Base-by-base conservation (phyloP, 192 early-diverging fungal species). In the Backusella circina region DNA sequence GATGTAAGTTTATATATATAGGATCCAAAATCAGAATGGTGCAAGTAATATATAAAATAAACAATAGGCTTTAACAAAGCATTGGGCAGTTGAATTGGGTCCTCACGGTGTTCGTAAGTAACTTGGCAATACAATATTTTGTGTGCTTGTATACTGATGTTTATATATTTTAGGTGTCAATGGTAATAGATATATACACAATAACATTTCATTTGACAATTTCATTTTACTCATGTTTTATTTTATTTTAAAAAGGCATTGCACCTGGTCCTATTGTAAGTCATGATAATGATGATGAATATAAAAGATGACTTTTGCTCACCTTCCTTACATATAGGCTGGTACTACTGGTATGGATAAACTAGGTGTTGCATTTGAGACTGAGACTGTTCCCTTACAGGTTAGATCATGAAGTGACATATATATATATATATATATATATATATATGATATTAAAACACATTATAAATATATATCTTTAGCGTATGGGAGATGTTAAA, bases 61-160 rank as follows among this genome's bases (percentile, higher is more conserved):
- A 31, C 82, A 87, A 16, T 89, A 91, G 73, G 88, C 89, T 23
- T 28, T 93, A 70, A 88, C 86, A 15, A 77, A 85, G 51, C 85
- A 84, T 65, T 85, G 81, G 83, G 92, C 93, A 28, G 86, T 90
- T 30, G 93, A 94, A 74, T 91, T 90, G 83, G 93, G 93, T 33
- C 88, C 87, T 18, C 86, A 91, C 66, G 87, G 87, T 26, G 88
- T 94, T 77, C 89, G 93, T 74, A 75, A 70, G 68, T 70, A 70
- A 28, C 5, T 16, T 36, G 18, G 1, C 8, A 28, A 38, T 10
- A 10, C 10, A 18, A 47, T 18, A 30, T 70, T 13, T n/a, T 36
- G 18, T 5, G 37, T 47, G 12, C n/a, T n/a, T 16, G 5, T 39
- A 15, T 26, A 41, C 38, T 21, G 6, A 67, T 67, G 32, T 35